Evolutionary conservation across 176 grass and related monocot genomes (phyloP), one percentile per base, ranked within the genome.

Genomic region (Avena insularis): DNA sequence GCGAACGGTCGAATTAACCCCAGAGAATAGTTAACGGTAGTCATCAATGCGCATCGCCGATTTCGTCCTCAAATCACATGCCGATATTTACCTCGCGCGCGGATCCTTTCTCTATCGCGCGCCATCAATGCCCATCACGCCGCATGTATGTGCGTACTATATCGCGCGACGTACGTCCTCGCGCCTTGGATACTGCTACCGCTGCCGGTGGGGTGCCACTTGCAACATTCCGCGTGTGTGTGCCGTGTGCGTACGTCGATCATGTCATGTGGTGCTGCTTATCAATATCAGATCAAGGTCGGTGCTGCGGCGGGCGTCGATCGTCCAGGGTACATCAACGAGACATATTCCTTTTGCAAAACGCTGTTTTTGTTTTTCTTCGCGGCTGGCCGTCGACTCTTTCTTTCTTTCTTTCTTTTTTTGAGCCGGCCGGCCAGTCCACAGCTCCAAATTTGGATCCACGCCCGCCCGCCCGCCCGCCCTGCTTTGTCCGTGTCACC

Each of bases 121-220:
- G 75, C 14, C 75, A 77, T 77, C 56, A 77, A 77, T 56, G 75
- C 16, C 75, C 75, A 77, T 77, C 75, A 77, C 49, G 75, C 3
- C 27, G 50, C 75, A 77, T 77, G 48, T 56, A 77, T 77, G 67
- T 9, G 40, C 33, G 33, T 35, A 33, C 31, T 40, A 43, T 7
- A 43, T 43, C 40, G 40, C 6, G 40, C 40, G 40, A 43, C 40
- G 40, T 43, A 43, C 40, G 40, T 43, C 40, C 40, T 43, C 40
- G 40, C 40, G 40, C 40, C 40, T 43, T 43, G 6, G 40, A 43
- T 43, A 43, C 40, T 43, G 4, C 33, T 35, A 16, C 20, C 10
- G n/a, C 59, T 66, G 4, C 27, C 33, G 33, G 33, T 35, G 33
- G 33, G 33, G 33, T 66, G 62, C 62, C 25, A 65, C 62, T 65